A percentile compares a stretch with the other conserved stretches of the same genome.
Conservation (phyloP, 805 yeast species). For the Teunomyces atbi region DNA sequence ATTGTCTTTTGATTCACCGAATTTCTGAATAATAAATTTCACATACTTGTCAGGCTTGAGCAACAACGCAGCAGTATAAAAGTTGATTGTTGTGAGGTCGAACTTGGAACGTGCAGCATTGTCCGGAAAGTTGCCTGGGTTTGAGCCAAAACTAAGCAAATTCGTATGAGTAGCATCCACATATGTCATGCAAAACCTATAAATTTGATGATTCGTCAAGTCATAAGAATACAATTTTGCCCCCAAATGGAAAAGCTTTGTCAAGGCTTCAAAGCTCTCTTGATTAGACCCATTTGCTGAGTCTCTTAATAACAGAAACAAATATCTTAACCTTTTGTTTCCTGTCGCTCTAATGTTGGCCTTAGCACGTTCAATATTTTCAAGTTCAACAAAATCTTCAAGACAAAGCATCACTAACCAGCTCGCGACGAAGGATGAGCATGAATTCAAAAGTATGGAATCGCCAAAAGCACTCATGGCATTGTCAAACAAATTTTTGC, state of each 20-base stretch:
- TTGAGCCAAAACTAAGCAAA: constrained; percentile 14
- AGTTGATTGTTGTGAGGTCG: constrained; percentile 25
- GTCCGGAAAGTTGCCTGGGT: constrained; percentile 8
- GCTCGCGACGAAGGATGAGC: constrained; percentile 23
- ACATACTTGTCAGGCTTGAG: constrained; percentile 33
- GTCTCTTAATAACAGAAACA: constrained; percentile 28
- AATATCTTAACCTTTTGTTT: constrained; percentile 36
- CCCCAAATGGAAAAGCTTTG: constrained; percentile 35
- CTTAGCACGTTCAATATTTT: constrained; percentile 19
- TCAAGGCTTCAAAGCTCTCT: constrained; percentile 35
- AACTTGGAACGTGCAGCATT: constrained; percentile 16
- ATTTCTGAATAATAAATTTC: constrained; percentile 20
- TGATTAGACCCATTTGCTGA: constrained; percentile 23
- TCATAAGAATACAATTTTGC: constrained; percentile 23
- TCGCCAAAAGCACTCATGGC: constrained; percentile 31
- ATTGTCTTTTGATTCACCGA: constrained; percentile 20
- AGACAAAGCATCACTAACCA: constrained; percentile 36
- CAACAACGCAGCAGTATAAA: constrained; percentile 35
- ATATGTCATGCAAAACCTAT: constrained; percentile 26
- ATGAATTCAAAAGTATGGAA: constrained; percentile 11
- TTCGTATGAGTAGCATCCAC: constrained; percentile 31
- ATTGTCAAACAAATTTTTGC: constrained; percentile 33
- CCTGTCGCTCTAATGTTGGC: constrained; percentile 14
- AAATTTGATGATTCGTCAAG: constrained; percentile 24
- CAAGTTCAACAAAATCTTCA: constrained; percentile 34